Evolutionary conservation across 2,329 filamentous ascomycete species (phyloP), one percentile per base, ranked within the genome.

Genomic region (Magnaporthiopsis incrustans): DNA sequence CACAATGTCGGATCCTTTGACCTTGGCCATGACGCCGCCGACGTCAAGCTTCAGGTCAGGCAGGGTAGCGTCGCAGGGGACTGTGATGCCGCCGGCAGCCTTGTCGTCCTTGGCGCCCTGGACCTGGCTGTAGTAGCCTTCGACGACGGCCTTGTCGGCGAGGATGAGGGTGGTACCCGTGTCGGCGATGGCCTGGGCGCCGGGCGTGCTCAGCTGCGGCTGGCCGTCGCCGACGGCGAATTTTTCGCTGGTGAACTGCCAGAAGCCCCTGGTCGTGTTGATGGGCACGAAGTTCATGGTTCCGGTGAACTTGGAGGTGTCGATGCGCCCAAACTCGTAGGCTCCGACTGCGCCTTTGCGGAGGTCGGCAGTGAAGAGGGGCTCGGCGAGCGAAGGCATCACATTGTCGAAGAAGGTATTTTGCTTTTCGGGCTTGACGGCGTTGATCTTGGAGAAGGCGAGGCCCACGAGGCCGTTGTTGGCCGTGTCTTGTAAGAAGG

Each of bases 331-430:
- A 70, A 93, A 93, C 71, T 91, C 87, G 76, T 91, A 93, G 35
- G 83, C 81, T 59, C 89, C 89, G 2, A 79, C 77, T 22, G 79
- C 78, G 65, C 81, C 79, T 67, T 83, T 81, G 70, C 85, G 84
- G 59, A 94, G 79, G 66, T 89, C 82, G 30, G 87, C 89, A 0
- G 89, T 90, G 76, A 93, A 89, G 57, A 93, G 76, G 0, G 89
- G 88, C 73, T 84, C 76, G 32, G 84, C 81, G 30, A 92, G 82
- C 25, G 77, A 74, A n/a, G 74, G 67, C 73, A 84, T 82, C 68
- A 89, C 77, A 72, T 89, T 91, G 70, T 90, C 87, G 72, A 91
- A 90, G 74, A 91, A 92, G 14, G 89, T 91, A 75, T 86, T 87
- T 68, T 89, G 86, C 67, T 79, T 77, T 22, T 79, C 76, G 0